Conservation (phyloP, 2,329 filamentous ascomycete species). For the Aschersonia sp. region DNA sequence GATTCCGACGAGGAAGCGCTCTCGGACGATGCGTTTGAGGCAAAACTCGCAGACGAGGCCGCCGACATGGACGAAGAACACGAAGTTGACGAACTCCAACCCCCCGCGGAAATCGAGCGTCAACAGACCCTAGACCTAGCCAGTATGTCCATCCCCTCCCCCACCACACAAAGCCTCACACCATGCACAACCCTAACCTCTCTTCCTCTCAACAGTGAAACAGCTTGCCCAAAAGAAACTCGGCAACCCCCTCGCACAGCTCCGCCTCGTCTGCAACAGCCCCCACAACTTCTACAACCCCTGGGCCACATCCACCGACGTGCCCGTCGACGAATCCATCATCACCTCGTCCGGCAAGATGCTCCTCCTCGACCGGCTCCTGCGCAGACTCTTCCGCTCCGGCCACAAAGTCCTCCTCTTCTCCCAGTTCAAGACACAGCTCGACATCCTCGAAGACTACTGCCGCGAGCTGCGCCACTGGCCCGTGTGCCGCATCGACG, state of each 20-base stretch:
- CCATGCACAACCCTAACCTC: too few relatives aligned
- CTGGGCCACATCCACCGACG: conserved; percentile 48
- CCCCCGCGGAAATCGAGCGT: conserved; percentile 47
- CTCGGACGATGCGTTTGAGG: conserved; percentile 75
- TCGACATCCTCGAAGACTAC: conserved; percentile 85
- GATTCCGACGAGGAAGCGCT: conserved; percentile 46
- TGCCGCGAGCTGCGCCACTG: conserved; percentile 61
- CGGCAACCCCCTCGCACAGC: conserved; percentile 84
- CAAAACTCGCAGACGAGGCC: conserved; percentile 54
- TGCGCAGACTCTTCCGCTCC: conserved; percentile 57
- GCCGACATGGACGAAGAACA: conserved; percentile 23
- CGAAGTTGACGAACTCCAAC: conserved; percentile 16
- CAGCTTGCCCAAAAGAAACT: conserved; percentile 86
- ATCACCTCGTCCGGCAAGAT: conserved; percentile 89
- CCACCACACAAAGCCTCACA: too few relatives aligned
- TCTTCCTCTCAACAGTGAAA: conserved; percentile 35
- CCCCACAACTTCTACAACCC: conserved; percentile 97
- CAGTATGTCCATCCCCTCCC: conserved; percentile 28
- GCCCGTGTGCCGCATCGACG: conserved; percentile 83
- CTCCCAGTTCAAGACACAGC: conserved; percentile 88
- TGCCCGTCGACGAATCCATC: conserved; percentile 61
- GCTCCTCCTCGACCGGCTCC: conserved; percentile 76
- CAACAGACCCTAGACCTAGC: conserved; percentile 61
- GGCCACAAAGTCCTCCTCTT: conserved; percentile 92
- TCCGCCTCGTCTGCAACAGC: conserved; percentile 81